Percentiles rank a stretch among this genome's conserved stretches.
Conservation (phyloP, 2,329 filamentous ascomycete genomes). For the Paecilomyces dactylethromorphus region DNA sequence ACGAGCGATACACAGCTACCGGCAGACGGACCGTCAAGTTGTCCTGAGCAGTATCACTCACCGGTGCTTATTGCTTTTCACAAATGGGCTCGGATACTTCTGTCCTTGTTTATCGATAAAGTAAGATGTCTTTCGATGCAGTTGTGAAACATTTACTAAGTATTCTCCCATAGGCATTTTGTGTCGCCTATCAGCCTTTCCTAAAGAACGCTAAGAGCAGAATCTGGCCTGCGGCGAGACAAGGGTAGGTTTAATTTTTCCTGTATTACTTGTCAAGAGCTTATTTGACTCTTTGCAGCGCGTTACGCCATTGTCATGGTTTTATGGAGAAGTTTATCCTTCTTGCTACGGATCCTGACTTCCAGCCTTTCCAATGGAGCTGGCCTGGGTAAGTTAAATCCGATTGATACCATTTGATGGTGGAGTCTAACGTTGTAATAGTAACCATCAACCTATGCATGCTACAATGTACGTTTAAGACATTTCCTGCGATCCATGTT, state of each 20-base stretch:
- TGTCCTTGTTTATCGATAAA: slow-evolving; percentile 41
- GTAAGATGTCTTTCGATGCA: slow-evolving; percentile 10
- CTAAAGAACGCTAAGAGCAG: slow-evolving; percentile 43
- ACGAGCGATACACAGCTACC: slow-evolving; percentile 24
- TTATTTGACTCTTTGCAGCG: slow-evolving; percentile 21
- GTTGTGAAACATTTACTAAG: slow-evolving; percentile 4
- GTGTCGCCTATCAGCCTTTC: slow-evolving; percentile 43
- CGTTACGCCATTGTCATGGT: slow-evolving; percentile 40
- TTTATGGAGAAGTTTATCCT: slow-evolving; percentile 45
- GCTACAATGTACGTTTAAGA: slow-evolving; percentile 28
- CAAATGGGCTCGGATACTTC: slow-evolving; percentile 40
- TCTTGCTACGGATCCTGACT: slow-evolving; percentile 40
- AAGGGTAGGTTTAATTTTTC: slow-evolving; percentile 25
- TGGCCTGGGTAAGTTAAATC: slow-evolving; percentile 35
- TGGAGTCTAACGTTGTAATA: slow-evolving; percentile 11
- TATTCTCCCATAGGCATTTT: slow-evolving; percentile 28
- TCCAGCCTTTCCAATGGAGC: slow-evolving; percentile 44
- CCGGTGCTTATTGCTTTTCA: slow-evolving; percentile 38
- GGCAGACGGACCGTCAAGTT: slow-evolving; percentile 28
- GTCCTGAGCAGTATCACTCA: slow-evolving; percentile 38
- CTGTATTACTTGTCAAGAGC: not conserved
- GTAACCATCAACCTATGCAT: slow-evolving; percentile 39
- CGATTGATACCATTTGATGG: not conserved
- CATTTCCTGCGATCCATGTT: not conserved
- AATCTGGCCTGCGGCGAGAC: slow-evolving; percentile 40